Base-by-base conservation (phyloP, 2,329 filamentous ascomycete genomes). In the Clonostachys byssicola region DNA sequence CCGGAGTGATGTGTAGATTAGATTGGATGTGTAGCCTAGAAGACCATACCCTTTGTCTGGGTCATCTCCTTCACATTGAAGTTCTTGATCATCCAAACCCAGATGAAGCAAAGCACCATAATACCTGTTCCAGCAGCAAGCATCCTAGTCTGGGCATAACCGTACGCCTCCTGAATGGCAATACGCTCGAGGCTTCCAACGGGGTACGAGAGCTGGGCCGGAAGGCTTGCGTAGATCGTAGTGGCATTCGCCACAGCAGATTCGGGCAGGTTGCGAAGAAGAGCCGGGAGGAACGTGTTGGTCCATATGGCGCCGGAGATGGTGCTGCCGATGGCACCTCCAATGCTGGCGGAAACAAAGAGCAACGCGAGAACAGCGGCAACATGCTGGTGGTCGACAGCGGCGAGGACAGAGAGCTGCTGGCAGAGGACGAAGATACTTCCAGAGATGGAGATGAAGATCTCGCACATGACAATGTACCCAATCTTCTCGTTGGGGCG, bases 351-450 rank as follows among this genome's bases (percentile, higher is more conserved):
- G 8, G 67, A 63, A 8, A 75, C 66, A n/a, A 67, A 67, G 2
- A 77, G 56, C 17, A 76, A 55, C 1, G 74, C 72, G 17, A 78
- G 64, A 2, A 65, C 69, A 5, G 71, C 72, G 23, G 79, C 77
- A 6, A 81, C 67, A 40, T 80, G 71, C 45, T 77, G 70, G 44
- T 81, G 78, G 48, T 72, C 72, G 14, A 75, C 74, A 4, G 75
- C 71, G 0, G 76, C 70, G 61, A 84, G 77, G 39, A 83, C 73
- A 6, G 79, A 77, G 53, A 85, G 75, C 50, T 85, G 74, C 52
- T 78, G 66, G 47, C 72, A 70, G 16, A 78, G 54, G 12, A 77
- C 78, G 54, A 78, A 78, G 60, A 80, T 76, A 49, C 73, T 75
- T 30, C 71, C 77, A 12, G 66, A 76, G 13, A 76, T 65, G 7